Base-by-base conservation (phyloP, 192 early-diverging fungal genomes). In the Dispira simplex region DNA sequence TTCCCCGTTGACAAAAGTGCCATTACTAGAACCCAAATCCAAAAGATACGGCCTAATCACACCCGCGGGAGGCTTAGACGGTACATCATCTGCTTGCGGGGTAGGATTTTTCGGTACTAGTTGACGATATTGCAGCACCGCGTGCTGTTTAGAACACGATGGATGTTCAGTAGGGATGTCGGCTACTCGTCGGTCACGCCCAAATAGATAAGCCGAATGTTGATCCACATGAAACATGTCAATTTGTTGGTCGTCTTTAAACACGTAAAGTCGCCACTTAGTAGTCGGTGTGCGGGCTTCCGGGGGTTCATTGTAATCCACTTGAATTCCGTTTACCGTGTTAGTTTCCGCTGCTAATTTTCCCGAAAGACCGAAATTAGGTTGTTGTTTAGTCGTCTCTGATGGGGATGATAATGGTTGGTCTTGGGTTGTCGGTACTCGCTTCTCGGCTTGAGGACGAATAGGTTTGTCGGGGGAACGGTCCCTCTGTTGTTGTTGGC, bases 91-190 rank as follows among this genome's bases (percentile, higher is more conserved):
- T 44, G 0, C 16, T 13, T 26, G 25, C 46, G 39, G 43, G 14
- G 51, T 48, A 28, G 56, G 65, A 63, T 71, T 70, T 68, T 64
- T 71, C 8, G 79, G 70, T 13, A 68, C 73, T 6, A 87, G 69
- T 53, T 81, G 85, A 51, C 92, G 83, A 70, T 79, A 95, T 69
- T 97, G 95, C 39, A 97, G 67, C 0, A 89, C 95, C 3, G 93
- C 90, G 66, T 98, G 95, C 71, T 98, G 95, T 63, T 86, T 89
- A 6, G 91, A 94, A 67, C 89, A 92, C 6, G 91, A 94, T 16
- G 91, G 93, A 64, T 98, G 95, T 73, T 98, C 95, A 5, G 90
- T 81, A 0, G 95, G 93, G 44, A 98, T 84, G 75, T 98, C 95
- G 3, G 85, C 90, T 27, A 97, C 90, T 67, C 76, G 68, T 46